Base-by-base conservation (phyloP, 2,329 filamentous ascomycete genomes). In the Pseudocercospora musae region DNA sequence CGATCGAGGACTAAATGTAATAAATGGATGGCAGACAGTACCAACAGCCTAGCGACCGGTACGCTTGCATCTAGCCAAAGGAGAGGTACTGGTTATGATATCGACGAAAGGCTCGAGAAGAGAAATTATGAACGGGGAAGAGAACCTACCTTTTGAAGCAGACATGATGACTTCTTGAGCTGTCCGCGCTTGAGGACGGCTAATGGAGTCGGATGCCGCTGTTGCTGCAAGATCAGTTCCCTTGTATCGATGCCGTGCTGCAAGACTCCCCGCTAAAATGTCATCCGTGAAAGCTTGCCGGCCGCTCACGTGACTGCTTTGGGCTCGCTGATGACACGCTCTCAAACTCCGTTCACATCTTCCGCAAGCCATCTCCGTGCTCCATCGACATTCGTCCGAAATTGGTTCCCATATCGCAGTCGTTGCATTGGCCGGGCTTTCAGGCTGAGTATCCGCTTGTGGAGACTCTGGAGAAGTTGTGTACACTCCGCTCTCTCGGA, bases 211-310 rank as follows among this genome's bases (percentile, higher is more conserved):
- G 64, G 57, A 56, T 57, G 59, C 53, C 57, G 58, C 31, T 21
- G 25, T 63, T 57, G 63, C 59, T 49, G 52, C 42, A 57, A 52
- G 40, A 49, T 57, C 44, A 63, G 44, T 60, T 65, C 59, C 63
- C 63, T 62, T 68, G 63, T 66, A 40, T 55, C 54, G 58, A 53
- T 66, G 56, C 65, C 63, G 65, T 50, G 46, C 62, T 57, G 40
- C 40, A 20, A 18, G 10, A 29, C 31, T 21, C 52, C 48, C 48
- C 48, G 48, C 48, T 52, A 52, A 29, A 23, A 11, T 29, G 48
- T 52, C 48, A 52, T 52, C 48, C 48, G 48, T 52, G 48, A 27
- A 27, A 25, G 25, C 21, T 29, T 52, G 48, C 48, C 48, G 48
- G 15, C 11, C 21, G 9, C 11, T 4, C 48, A 52, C 48, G 23